phyloP scores from a whole-genome alignment of 768 basidiomycete genomes.

The Boletus rubropictus region DNA sequence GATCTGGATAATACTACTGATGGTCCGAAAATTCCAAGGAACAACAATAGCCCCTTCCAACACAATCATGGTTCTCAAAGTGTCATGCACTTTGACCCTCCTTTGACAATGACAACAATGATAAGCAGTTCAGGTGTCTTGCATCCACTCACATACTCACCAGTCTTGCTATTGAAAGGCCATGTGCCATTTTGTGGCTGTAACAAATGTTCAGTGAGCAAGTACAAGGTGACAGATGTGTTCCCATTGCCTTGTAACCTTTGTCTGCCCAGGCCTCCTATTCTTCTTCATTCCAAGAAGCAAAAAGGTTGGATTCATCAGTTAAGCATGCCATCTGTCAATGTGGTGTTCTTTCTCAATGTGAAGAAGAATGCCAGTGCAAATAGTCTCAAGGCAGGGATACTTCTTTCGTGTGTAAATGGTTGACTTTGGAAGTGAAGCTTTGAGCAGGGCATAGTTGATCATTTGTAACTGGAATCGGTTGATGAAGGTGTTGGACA shows the following conservation, averaged over 20 bases:
- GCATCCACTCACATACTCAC: conserved; percentile 28
- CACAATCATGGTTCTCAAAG: conserved; percentile 30
- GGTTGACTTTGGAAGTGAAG: conserved; percentile 38
- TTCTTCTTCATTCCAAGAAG: conserved; percentile 47
- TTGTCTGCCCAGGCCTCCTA: conserved; percentile 40
- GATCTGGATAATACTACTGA: conserved; percentile 26
- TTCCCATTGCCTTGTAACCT: conserved; percentile 29
- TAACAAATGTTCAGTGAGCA: conserved; percentile 52
- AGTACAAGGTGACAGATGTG: conserved; percentile 40
- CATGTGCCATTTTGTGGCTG: conserved; percentile 68
- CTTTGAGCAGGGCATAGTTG: conserved; percentile 35
- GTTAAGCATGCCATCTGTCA: conserved; percentile 69
- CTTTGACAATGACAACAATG: conserved; percentile 11
- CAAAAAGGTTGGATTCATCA: conserved; percentile 71
- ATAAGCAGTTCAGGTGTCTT: conserved; percentile 14
- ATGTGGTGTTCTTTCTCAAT: conserved; percentile 55
- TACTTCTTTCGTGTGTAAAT: conserved; percentile 40
- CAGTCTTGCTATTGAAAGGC: conserved; percentile 26
- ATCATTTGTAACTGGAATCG: conserved; percentile 51
- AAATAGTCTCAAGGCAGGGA: conserved; percentile 31
- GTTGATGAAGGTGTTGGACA: conserved; percentile 23
- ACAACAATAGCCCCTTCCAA: conserved; percentile 14
- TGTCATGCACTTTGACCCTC: conserved; percentile 23
- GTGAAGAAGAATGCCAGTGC: conserved; percentile 49
- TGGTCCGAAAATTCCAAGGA: conserved; percentile 24